Conservation (phyloP, 2,329 filamentous ascomycete species). For the Alternaria atra region DNA sequence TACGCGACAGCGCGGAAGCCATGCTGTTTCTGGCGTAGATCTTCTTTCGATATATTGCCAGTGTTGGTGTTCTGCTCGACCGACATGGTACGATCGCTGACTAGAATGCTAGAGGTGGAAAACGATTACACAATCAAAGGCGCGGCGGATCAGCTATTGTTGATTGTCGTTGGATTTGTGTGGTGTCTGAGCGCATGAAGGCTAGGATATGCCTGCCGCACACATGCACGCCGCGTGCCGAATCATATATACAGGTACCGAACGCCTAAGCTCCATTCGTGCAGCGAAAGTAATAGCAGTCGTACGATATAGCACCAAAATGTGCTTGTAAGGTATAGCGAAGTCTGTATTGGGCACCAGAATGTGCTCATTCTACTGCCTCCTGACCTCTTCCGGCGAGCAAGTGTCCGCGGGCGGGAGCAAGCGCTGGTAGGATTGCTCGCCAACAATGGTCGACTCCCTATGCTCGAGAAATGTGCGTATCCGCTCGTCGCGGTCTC, state of each 20-base stretch:
- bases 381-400: constrained; percentile 53
- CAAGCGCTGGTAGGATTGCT: constrained; percentile 57
- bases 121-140: background rate
- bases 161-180: constrained; percentile 31
- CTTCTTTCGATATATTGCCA: constrained; percentile 4
- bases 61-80: background rate
- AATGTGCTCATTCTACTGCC: constrained; percentile 32
- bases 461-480: constrained; percentile 74
- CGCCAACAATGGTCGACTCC: constrained; percentile 51
- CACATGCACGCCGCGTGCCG: constrained; percentile 23
- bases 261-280: constrained; percentile 26
- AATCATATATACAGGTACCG: constrained; percentile 34
- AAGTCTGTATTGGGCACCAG: constrained; percentile 13
- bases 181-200: constrained; percentile 36
- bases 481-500: constrained; percentile 66
- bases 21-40: constrained; percentile 11
- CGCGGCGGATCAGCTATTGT: background rate
- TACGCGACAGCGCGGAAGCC: constrained; percentile 3
- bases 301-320: constrained; percentile 19
- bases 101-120: background rate
- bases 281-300: constrained; percentile 11
- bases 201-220: constrained; percentile 24
- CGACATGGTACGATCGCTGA: background rate
- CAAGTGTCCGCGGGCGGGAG: constrained; percentile 58
- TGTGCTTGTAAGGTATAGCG: constrained; percentile 15